Base-by-base conservation (phyloP, 2,329 filamentous ascomycete genomes). In the Bipolaris zeicola region DNA sequence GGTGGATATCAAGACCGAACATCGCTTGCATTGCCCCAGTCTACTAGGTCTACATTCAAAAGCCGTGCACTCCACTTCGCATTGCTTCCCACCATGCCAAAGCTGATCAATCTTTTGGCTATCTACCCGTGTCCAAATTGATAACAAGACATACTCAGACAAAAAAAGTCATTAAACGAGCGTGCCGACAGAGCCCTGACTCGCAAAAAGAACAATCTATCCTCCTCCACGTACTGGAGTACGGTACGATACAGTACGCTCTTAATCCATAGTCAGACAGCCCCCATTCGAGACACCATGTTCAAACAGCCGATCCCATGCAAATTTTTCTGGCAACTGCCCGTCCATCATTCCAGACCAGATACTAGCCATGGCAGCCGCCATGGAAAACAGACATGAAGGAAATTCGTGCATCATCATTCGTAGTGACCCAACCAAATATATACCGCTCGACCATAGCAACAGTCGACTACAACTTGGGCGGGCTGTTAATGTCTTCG, bases 241-340 rank as follows among this genome's bases (percentile, higher is more conserved):
- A 28, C 26, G 8, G 7, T 28, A 10, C 26, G 2, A 3, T 28
- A 28, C 26, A 28, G 26, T 28, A 10, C 26, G 26, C 26, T 45
- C 45, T 44, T 18, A 31, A 14, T 51, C 37, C 11, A 14, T 47
- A 37, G 18, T 28, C 52, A 42, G 13, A 49, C 11, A 46, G 13
- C 38, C 37, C 16, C 14, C 44, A 28, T 52, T 16, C 18, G 36
- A 36, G 8, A 53, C 5, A 10, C 43, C 24, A 33, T 47, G 5
- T 45, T 52, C 52, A 59, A 41, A 59, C 56, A 59, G 47, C 56
- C 48, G 34, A 34, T 41, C 56, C 52, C 6, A 56, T 56, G 56
- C 52, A 45, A 44, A n/a, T 43, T 53, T 48, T 41, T 18, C 31
- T 41, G 33, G 2, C 20, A 37, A 36, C 16, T 5, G 16, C 33